Percentiles rank a stretch among this genome's conserved stretches.
Conservation (phyloP, 2,329 filamentous ascomycete genomes). For the Elsinoe fawcettii region DNA sequence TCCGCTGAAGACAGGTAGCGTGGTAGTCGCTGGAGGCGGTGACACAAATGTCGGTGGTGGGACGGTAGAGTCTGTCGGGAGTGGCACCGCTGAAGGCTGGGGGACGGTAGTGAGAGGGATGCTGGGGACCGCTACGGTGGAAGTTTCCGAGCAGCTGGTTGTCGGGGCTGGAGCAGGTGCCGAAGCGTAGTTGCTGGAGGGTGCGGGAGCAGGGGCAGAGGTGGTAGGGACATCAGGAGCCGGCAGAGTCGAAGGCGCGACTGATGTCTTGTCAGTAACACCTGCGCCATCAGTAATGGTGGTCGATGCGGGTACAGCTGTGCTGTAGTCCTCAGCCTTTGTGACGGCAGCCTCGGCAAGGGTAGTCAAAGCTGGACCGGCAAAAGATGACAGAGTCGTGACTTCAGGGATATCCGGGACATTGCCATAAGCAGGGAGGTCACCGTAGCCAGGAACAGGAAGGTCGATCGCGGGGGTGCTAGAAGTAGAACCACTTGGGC, state of each 20-base stretch:
- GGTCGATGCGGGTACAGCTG: neutral
- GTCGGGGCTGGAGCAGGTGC: neutral
- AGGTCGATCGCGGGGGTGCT: neutral
- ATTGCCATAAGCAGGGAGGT: neutral
- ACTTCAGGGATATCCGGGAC: neutral
- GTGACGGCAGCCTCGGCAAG: neutral
- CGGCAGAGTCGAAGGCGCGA: neutral
- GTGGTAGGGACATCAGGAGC: neutral
- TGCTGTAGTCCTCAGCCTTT: neutral
- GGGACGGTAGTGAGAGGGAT: neutral
- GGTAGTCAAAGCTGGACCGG: neutral
- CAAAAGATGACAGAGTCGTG: neutral
- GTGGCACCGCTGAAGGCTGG: neutral
- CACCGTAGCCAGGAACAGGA: neutral
- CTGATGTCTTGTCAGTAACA: neutral
- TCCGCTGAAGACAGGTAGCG: neutral
- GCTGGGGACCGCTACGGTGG: neutral
- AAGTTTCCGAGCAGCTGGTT: neutral
- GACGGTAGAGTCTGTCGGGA: constrained; percentile 8
- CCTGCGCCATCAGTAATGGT: neutral
- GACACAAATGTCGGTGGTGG: neutral
- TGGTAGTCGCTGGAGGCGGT: neutral
- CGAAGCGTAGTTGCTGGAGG: neutral
- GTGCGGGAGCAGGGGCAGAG: neutral
- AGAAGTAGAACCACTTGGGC: neutral